phyloP scores from a whole-genome alignment of 306 rosid genomes.

The Hylodesmum podocarpum region DNA sequence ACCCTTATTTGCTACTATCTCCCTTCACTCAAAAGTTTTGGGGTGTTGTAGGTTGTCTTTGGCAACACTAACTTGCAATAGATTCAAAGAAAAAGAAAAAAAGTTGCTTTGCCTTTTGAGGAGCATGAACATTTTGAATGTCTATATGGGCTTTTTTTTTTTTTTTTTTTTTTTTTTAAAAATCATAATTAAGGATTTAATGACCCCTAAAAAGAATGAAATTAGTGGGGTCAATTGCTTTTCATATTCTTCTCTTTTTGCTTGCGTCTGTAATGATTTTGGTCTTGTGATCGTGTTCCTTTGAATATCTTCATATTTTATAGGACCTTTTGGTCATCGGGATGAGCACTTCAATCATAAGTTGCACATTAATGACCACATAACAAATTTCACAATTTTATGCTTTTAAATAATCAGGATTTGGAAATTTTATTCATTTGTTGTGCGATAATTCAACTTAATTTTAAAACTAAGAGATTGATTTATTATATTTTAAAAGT shows the following conservation, averaged over 20 bases:
- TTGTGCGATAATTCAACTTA: too few relatives aligned
- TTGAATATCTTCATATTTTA: conserved; percentile 36
- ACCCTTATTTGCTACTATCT: conserved; percentile 19
- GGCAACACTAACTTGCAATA: conserved; percentile 20
- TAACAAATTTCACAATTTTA: neutral
- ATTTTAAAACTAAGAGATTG: too few relatives aligned
- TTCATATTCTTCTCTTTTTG: neutral
- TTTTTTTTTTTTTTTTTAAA: neutral
- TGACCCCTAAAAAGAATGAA: conserved; percentile 53
- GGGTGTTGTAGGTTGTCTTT: conserved; percentile 19
- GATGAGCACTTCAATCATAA: conserved; percentile 38
- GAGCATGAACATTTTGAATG: conserved; percentile 36
- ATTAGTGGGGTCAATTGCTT: conserved; percentile 34
- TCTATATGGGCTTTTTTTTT: neutral
- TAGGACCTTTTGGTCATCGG: conserved; percentile 42
- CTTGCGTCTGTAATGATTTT: conserved; percentile 29
- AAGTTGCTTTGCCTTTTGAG: conserved; percentile 42
- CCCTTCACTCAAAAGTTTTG: conserved; percentile 7
- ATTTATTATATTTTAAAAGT: too few relatives aligned
- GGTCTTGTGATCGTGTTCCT: conserved; percentile 35
- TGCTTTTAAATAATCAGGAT: neutral
- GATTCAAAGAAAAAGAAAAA: conserved; percentile 4
- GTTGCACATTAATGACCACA: neutral
- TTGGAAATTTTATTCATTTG: neutral
- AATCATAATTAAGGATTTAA: neutral